These are phyloP conservation scores for Diplosphaera chodatii DNA, from an alignment of 139 green algal genomes.

Conservation along the genomic window DNA sequence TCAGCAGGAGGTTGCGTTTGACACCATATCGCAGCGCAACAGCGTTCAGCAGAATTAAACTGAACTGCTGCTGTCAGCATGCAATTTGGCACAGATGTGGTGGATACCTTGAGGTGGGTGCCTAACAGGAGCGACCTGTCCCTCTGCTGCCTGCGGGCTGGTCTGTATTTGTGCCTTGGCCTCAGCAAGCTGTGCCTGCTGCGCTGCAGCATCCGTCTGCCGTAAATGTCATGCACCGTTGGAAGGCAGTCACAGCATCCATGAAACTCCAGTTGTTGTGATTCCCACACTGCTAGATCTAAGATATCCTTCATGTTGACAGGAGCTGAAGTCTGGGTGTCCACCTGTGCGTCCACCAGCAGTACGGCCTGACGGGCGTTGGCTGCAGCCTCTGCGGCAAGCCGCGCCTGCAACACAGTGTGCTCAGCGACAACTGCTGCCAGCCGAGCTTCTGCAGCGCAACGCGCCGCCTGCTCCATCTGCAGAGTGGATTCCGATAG, in stretches of 20 bases:
- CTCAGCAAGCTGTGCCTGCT: not conserved
- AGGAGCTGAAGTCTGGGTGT: not conserved
- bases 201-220: not conserved
- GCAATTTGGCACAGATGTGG: too few species aligned
- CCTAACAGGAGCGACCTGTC: not conserved
- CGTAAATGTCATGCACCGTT: too few species aligned
- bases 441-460: not conserved
- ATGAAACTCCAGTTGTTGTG: too few species aligned
- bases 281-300: too few species aligned
- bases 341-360: not conserved
- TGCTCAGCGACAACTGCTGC: not conserved
- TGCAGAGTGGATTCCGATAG: not conserved
- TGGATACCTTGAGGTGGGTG: not conserved
- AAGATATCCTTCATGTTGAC: too few species aligned
- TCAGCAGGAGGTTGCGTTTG: too few species aligned
- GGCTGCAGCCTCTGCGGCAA: not conserved
- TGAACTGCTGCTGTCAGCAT: too few species aligned
- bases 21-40: too few species aligned
- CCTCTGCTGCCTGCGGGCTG: too few species aligned
- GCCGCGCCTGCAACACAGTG: not conserved
- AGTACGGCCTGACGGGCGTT: not conserved
- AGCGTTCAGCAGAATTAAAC: too few species aligned
- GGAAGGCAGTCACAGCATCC: too few species aligned
- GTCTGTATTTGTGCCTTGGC: not conserved
- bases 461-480: not conserved